Base-by-base conservation (phyloP, 2,329 filamentous ascomycete species). In the Trichoderma koningiopsis region DNA sequence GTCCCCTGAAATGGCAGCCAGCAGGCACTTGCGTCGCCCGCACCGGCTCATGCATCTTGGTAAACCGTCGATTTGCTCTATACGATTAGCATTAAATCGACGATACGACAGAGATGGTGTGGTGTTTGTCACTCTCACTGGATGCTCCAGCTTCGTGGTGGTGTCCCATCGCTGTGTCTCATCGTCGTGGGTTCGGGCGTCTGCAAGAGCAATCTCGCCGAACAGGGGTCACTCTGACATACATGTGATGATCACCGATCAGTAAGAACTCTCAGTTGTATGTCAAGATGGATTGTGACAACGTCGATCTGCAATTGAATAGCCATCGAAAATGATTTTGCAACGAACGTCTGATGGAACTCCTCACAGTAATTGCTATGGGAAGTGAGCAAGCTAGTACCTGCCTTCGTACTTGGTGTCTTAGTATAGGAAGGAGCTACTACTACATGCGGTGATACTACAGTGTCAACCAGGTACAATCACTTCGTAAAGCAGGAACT, bases 91-190 rank as follows among this genome's bases (percentile, higher is more conserved):
- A 22, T 59, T 24, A 22, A 49, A 67, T 67, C 55, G 63, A 47
- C 40, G 29, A 43, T 4, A 52, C 35, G 55, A 37, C n/a, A n/a
- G 55, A 37, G 53, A 67, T 40, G 63, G 63, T 67, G 55, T 67
- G 55, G 63, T 67, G 55, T 11, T 49, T 29, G 40, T 13, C 5
- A 24, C 22, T 52, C 7, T 67, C 24, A 58, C 63, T 59, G 63
- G 63, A 14, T 49, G 16, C 55, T 58, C 53, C 53, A 52, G 2
- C 29, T 35, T n/a, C 3, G 37, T 19, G 37, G 52, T 37, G 43
- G 62, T 40, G 61, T 56, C 33, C 29, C 49, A 56, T 56, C 37
- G 24, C 24, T 29, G 52, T 29, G 52, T 55, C 14, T 4, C 52
- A 19, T 29, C 52, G 52, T 35, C 31, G 61, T 56, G 24, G 49